Percentiles rank a stretch among this genome's conserved stretches.
phyloP scores from a whole-genome alignment of 768 basidiomycete species.

The Tremella yokohamensis region DNA sequence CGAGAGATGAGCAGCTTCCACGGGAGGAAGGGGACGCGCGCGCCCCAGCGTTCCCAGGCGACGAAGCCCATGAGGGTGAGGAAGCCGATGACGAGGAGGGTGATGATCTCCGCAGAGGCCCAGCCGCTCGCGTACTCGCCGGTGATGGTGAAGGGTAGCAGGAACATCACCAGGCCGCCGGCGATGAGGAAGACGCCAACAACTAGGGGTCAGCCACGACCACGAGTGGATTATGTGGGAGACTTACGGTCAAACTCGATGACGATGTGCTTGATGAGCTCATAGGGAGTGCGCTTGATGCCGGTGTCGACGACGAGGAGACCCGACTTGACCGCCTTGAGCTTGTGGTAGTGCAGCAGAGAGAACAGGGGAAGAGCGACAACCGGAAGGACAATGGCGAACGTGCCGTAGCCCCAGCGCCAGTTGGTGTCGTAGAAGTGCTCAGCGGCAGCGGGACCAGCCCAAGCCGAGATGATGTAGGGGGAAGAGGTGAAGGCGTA shows the following conservation, averaged over 20 bases:
- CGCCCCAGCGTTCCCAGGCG: slow-evolving; percentile 30
- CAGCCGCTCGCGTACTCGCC: slow-evolving; percentile 24
- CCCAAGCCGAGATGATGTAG: slow-evolving; percentile 45
- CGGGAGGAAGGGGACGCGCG: slow-evolving; percentile 34
- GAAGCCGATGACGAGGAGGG: slow-evolving; percentile 43
- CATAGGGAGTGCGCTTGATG: not conserved
- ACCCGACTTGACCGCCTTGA: slow-evolving; percentile 21
- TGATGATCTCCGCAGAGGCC: slow-evolving; percentile 33
- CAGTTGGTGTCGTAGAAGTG: slow-evolving; percentile 34
- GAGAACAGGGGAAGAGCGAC: slow-evolving; percentile 20
- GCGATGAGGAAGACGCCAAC: slow-evolving; percentile 43
- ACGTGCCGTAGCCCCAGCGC: slow-evolving; percentile 33
- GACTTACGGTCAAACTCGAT: slow-evolving; percentile 40
- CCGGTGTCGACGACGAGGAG: slow-evolving; percentile 4
- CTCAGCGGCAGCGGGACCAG: slow-evolving; percentile 34
- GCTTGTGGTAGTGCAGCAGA: slow-evolving; percentile 22
- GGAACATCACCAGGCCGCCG: slow-evolving; percentile 40
- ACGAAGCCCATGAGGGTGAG: slow-evolving; percentile 36
- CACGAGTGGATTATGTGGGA: not conserved
- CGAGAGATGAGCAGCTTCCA: slow-evolving; percentile 34
- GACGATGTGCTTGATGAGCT: not conserved
- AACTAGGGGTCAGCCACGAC: slow-evolving; percentile 18
- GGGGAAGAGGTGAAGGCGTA: slow-evolving; percentile 41
- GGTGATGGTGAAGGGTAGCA: slow-evolving; percentile 48
- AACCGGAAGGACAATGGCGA: slow-evolving; percentile 31